Evolutionary conservation across 768 basidiomycete species (phyloP).

Genomic region (Lanmaoa rubissima): DNA sequence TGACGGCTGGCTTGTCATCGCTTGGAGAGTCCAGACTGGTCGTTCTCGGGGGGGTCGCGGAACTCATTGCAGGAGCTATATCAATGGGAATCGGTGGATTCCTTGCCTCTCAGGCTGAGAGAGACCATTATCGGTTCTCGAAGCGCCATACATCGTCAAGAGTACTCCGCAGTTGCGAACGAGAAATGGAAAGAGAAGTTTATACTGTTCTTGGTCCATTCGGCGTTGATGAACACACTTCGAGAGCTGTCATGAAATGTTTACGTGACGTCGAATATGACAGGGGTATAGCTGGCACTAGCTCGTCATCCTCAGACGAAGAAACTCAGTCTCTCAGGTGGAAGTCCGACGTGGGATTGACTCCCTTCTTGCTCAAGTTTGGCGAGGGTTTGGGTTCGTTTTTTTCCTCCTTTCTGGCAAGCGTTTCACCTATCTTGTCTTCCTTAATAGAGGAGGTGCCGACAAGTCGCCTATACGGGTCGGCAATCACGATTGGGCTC

Average conservation of each 20-base stretch:
- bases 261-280: slow-evolving; percentile 66
- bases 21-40: slow-evolving; percentile 90
- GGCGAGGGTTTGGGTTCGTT: slow-evolving; percentile 84
- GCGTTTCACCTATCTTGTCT: background rate
- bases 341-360: slow-evolving; percentile 81
- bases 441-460: slow-evolving; percentile 77
- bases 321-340: slow-evolving; percentile 60
- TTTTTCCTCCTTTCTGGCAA: background rate
- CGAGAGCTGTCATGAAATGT: slow-evolving; percentile 72
- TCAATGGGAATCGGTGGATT: slow-evolving; percentile 99
- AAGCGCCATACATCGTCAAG: slow-evolving; percentile 71
- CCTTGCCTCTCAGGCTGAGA: slow-evolving; percentile 94
- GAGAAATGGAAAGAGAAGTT: slow-evolving; percentile 97
- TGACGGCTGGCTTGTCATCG: slow-evolving; percentile 86
- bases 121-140: slow-evolving; percentile 89
- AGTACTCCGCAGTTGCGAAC: slow-evolving; percentile 85
- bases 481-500: slow-evolving; percentile 93
- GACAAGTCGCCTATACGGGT: slow-evolving; percentile 76
- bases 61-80: slow-evolving; percentile 94
- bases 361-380: slow-evolving; percentile 93
- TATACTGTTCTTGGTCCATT: slow-evolving; percentile 82
- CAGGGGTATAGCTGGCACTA: slow-evolving; percentile 16
- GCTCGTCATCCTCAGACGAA: slow-evolving; percentile 39
- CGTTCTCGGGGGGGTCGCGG: slow-evolving; percentile 90
- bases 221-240: slow-evolving; percentile 83